Base-by-base conservation (phyloP, 2,329 filamentous ascomycete species). In the Rhinocladiella mackenziei region DNA sequence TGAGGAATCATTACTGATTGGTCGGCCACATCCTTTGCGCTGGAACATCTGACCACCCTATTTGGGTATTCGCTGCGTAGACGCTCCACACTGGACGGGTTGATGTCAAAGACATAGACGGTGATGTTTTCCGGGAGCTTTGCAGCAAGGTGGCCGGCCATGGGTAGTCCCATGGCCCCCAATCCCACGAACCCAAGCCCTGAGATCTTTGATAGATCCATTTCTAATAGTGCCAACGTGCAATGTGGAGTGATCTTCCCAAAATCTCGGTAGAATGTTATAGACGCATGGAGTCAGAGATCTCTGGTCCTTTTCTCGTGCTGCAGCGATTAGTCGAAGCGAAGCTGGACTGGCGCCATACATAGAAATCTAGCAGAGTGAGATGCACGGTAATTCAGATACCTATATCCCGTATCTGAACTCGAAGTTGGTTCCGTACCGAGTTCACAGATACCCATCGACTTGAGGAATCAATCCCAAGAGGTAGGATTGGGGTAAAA, bases 141-240 rank as follows among this genome's bases (percentile, higher is more conserved):
- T 15, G 66, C 65, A 7, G 70, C 66, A 17, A 78, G 62, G 56
- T 77, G 73, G 14, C 58, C 60, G 3, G 70, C 65, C 74, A 78
- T 78, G 8, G 74, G 74, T 39, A 64, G 65, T 0, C 75, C 75
- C 75, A 77, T 78, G 8, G 69, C 66, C n/a, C 75, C 75, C 1
- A 77, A 65, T 52, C 75, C 74, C 33, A 78, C 69, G 60, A 77
- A 78, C 32, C 72, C 56, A 17, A 59, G 38, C 6, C 42, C 43
- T 15, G 47, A 50, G n/a, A 50, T 40, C 20, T 48, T 42, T 9
- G 44, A 39, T 14, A 53, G 23, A 31, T 50, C 47, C 50, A 53
- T 53, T 7, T 4, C 18, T n/a, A n/a, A n/a, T n/a, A n/a, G n/a
- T n/a, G n/a, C n/a, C n/a, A n/a, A n/a, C n/a, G n/a, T n/a, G n/a